phyloP scores from a whole-genome alignment of 139 green algal genomes.

The Dunaliella primolecta region DNA sequence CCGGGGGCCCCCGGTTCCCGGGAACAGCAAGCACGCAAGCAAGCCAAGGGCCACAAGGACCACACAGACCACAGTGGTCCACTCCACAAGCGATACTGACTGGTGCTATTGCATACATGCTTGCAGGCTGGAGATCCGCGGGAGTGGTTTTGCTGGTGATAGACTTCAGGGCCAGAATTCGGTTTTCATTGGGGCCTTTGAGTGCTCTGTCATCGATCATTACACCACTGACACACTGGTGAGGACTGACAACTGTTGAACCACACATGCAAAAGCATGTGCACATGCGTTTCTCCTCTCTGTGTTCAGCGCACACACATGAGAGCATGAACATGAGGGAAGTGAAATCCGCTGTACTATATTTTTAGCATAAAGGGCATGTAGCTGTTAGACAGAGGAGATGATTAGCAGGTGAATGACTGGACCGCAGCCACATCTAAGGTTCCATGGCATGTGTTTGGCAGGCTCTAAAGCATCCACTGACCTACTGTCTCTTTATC shows the following conservation, averaged over 20 bases:
- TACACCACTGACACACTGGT: constrained; percentile 15
- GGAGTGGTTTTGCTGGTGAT: constrained; percentile 17
- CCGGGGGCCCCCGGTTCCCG: too few species aligned
- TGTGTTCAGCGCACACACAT: background rate
- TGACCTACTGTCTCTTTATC: too few species aligned
- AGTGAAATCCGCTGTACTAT: background rate
- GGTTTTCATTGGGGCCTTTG: constrained; percentile 19
- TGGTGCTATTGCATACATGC: too few species aligned
- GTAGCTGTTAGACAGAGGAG: background rate
- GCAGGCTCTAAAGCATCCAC: too few species aligned
- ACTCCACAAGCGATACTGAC: too few species aligned
- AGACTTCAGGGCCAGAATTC: background rate
- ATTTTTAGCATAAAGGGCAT: background rate
- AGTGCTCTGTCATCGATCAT: constrained; percentile 26
- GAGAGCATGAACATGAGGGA: background rate
- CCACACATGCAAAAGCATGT: background rate
- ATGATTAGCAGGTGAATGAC: background rate
- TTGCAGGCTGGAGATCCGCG: constrained; percentile 10
- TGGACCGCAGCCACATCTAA: background rate
- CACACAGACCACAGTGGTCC: too few species aligned
- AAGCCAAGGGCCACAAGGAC: too few species aligned
- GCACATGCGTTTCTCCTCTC: background rate
- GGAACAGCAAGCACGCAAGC: too few species aligned
- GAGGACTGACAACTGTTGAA: background rate
- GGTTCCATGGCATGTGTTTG: too few species aligned